Evolutionary conservation across 176 grass and related monocot genomes (phyloP), one percentile per base, ranked within the genome.

Genomic region (Eleusine coracana): DNA sequence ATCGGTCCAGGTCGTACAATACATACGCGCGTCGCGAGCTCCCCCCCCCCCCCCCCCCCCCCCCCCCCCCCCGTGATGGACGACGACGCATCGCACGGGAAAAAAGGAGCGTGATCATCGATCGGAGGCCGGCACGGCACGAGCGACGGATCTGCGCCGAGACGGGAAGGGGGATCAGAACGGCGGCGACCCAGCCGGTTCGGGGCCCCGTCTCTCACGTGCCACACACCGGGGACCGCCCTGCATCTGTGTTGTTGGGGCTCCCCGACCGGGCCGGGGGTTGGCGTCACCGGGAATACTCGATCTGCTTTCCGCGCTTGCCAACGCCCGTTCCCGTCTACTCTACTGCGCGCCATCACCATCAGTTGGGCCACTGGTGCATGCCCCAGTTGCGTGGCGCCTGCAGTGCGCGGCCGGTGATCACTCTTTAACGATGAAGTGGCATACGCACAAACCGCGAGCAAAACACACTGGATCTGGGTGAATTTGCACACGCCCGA

Each of bases 201-300:
- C 20, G 36, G 68, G 64, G 2, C 68, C 86, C 81, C 50, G 25
- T 67, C 75, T 89, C 76, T 89, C 76, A 89, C 87, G 87, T 89
- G 82, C 64, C 29, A 44, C 4, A n/a, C n/a, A n/a, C n/a, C 21
- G 18, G 62, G 80, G 75, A 83, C 75, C 68, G 58, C 56, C 37
- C 66, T 10, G 63, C 82, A 10, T 39, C 73, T 34, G 61, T 25
- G 1, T n/a, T n/a, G n/a, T n/a, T n/a, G n/a, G 7, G 42, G 7
- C 7, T 45, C 42, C 42, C 12, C 41, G 78, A 31, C 25, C 54
- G 49, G 41, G 29, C 39, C 39, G 28, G 72, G 7, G 72, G n/a
- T 51, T 77, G 74, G 86, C 80, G 86, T 88, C 78, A 50, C 71
- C 63, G 74, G 80, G 48, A 77, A 54, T 50, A 56, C 68, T 18